Evolutionary conservation across 2,329 filamentous ascomycete genomes (phyloP).

Genomic region (Stagonosporopsis vannaccii): DNA sequence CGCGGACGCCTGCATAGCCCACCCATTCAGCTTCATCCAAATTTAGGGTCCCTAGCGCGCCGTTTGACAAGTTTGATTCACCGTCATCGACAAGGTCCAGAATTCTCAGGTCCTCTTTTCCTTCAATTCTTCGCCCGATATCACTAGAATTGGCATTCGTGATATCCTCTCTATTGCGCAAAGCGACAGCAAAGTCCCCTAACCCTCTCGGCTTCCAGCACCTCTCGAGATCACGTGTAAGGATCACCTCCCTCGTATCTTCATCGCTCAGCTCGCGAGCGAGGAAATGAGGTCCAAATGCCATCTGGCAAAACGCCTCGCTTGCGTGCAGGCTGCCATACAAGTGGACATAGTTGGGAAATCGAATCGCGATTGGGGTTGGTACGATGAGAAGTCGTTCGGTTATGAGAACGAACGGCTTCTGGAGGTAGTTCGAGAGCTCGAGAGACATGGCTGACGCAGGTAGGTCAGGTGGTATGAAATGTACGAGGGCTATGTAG

Average conservation of each 20-base stretch:
- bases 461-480: neutral
- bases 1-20: constrained; percentile 30
- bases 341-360: constrained; percentile 7
- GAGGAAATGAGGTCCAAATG: constrained; percentile 17
- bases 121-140: constrained; percentile 1
- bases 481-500: neutral
- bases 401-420: constrained; percentile 15
- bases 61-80: neutral
- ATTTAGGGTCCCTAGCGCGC: neutral
- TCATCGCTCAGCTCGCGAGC: constrained; percentile 15
- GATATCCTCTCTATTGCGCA: constrained; percentile 4
- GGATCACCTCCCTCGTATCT: constrained; percentile 17
- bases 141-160: neutral
- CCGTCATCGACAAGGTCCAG: neutral
- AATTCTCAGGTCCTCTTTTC: neutral
- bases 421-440: constrained; percentile 7
- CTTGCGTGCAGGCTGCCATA: constrained; percentile 21
- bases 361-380: constrained; percentile 17
- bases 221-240: constrained; percentile 21
- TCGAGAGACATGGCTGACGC: constrained; percentile 3
- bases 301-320: constrained; percentile 21
- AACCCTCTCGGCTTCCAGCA: constrained; percentile 22
- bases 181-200: constrained; percentile 25
- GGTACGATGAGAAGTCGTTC: constrained; percentile 19
- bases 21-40: constrained; percentile 16